phyloP scores from a whole-genome alignment of 2,329 filamentous ascomycete species.

The Apiospora saccharicola region DNA sequence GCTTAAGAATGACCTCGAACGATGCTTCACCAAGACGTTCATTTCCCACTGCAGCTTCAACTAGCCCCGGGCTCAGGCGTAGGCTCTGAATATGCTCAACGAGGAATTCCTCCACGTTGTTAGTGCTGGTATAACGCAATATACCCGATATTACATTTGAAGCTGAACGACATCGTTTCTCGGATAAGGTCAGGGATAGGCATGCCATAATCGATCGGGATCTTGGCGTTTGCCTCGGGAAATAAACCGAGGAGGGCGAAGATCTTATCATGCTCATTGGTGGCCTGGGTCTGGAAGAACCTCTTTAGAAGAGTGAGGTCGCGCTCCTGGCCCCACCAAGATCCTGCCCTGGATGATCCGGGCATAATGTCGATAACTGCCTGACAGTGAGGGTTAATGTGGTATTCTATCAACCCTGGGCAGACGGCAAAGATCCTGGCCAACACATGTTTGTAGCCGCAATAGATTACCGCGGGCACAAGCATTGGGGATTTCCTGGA shows the following conservation, averaged over 20 bases:
- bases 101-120: not conserved
- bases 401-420: not conserved
- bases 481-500: slow-evolving; percentile 24
- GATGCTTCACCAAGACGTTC: not conserved
- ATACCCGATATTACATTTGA: not conserved
- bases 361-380: not conserved
- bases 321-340: not conserved
- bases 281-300: not conserved
- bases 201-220: not conserved
- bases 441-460: not conserved
- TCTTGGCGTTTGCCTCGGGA: not conserved
- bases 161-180: not conserved
- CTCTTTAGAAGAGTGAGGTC: not conserved
- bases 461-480: not conserved
- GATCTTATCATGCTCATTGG: not conserved
- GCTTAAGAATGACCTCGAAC: not conserved
- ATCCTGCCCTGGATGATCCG: not conserved
- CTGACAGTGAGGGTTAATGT: not conserved
- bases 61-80: not conserved
- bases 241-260: not conserved
- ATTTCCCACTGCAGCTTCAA: not conserved
- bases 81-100: not conserved
- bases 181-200: not conserved
- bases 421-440: not conserved
- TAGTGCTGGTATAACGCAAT: not conserved